These are phyloP conservation scores for Rhamnella rubrinervis DNA, from an alignment of 331 rosid genomes.

Conservation along the genomic window DNA sequence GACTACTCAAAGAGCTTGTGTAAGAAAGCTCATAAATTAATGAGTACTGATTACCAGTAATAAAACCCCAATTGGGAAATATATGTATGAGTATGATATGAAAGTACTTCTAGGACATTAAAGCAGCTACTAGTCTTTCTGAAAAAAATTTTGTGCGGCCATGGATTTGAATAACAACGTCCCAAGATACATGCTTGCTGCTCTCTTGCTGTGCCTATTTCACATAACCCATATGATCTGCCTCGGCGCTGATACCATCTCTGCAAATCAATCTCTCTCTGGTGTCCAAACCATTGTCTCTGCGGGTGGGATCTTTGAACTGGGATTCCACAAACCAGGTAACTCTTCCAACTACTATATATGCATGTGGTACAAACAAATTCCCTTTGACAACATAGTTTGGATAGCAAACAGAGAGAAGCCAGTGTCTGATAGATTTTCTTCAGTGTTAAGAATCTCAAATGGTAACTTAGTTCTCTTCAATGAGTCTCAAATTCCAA, in stretches of 20 bases:
- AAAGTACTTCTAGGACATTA: too few relatives aligned
- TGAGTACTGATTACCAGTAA: too few relatives aligned
- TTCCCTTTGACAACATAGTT: slow-evolving; percentile 18
- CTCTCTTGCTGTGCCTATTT: not conserved
- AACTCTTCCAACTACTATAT: slow-evolving; percentile 46
- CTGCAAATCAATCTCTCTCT: slow-evolving; percentile 11
- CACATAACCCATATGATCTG: not conserved
- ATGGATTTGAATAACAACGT: too few relatives aligned
- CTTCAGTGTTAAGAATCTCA: slow-evolving; percentile 20
- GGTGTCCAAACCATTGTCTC: slow-evolving; percentile 26
- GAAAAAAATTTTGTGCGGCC: too few relatives aligned
- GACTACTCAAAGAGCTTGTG: too few relatives aligned
- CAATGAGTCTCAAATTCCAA: not conserved
- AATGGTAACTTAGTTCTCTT: slow-evolving; percentile 32
- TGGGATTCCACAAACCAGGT: slow-evolving; percentile 29
- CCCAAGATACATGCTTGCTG: too few relatives aligned
- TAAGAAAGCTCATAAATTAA: too few relatives aligned
- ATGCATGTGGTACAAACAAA: slow-evolving; percentile 54
- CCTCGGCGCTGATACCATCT: slow-evolving; percentile 17
- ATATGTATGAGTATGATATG: too few relatives aligned
- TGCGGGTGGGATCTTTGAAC: slow-evolving; percentile 5
- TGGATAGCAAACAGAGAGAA: slow-evolving; percentile 42
- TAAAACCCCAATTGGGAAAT: too few relatives aligned
- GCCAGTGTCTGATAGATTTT: slow-evolving; percentile 16
- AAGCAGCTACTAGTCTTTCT: too few relatives aligned